Conservation (phyloP, 495 filamentous ascomycete genomes). For the Talaromyces thailandensis region DNA sequence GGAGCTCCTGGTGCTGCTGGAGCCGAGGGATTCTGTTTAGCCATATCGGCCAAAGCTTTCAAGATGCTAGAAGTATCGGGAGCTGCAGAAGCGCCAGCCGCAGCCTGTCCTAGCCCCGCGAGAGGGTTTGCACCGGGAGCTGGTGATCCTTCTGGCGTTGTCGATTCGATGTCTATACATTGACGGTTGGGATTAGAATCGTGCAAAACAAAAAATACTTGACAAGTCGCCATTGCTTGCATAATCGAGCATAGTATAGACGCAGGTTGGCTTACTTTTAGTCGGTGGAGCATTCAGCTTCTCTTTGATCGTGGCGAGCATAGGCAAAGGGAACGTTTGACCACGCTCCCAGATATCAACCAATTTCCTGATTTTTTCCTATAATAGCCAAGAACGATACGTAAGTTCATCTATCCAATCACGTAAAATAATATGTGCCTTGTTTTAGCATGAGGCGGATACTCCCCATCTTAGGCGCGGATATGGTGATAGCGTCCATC, state of each 20-base stretch:
- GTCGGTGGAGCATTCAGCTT: slow-evolving; percentile 57
- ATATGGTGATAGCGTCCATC: neutral
- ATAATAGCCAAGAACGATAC: slow-evolving; percentile 36
- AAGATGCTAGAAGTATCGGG: slow-evolving; percentile 65
- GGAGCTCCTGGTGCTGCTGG: slow-evolving; percentile 43
- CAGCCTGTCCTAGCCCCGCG: slow-evolving; percentile 6
- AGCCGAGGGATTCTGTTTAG: slow-evolving; percentile 64
- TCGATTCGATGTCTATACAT: slow-evolving; percentile 51
- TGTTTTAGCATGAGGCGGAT: neutral
- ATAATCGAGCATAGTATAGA: neutral
- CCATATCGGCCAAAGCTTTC: slow-evolving; percentile 77
- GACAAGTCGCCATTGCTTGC: neutral
- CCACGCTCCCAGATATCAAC: slow-evolving; percentile 98
- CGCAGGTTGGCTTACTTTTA: slow-evolving; percentile 51
- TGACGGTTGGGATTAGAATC: slow-evolving; percentile 5
- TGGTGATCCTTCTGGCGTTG: slow-evolving; percentile 73
- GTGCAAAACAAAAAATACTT: neutral
- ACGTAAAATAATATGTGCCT: slow-evolving; percentile 10
- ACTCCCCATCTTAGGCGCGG: neutral
- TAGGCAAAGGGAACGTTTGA: slow-evolving; percentile 73
- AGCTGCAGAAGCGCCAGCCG: slow-evolving; percentile 28
- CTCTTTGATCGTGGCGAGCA: slow-evolving; percentile 80
- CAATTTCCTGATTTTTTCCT: slow-evolving; percentile 96
- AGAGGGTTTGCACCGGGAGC: slow-evolving; percentile 45
- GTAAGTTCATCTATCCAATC: slow-evolving; percentile 40